Percentiles rank a stretch among this genome's conserved stretches.
These are phyloP conservation scores for Scheffersomyces ergatensis DNA, from an alignment of 805 yeast species.

Conservation along the genomic window DNA sequence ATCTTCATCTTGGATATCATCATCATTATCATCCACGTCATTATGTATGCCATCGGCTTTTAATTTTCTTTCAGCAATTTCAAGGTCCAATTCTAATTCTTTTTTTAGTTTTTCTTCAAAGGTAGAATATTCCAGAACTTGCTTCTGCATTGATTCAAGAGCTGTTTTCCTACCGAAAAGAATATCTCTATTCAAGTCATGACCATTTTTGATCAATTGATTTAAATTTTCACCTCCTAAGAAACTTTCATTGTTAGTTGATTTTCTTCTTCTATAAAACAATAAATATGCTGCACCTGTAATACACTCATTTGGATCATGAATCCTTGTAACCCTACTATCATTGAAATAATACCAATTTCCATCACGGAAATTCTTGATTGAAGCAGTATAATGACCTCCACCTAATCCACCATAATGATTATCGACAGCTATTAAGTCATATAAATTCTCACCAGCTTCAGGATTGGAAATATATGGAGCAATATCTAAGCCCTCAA, in stretches of 20 bases:
- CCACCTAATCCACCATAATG: conserved; percentile 97
- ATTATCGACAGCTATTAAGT: conserved; percentile 88
- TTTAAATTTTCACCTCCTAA: conserved; percentile 50
- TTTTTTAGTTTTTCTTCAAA: conserved; percentile 3
- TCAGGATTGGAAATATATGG: conserved; percentile 45
- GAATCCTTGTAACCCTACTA: conserved; percentile 59
- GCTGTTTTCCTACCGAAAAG: conserved; percentile 9
- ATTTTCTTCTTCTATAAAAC: conserved; percentile 64
- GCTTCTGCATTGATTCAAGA: conserved; percentile 13
- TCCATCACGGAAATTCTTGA: conserved; percentile 68
- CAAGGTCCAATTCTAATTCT: conserved; percentile 6
- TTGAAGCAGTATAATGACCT: conserved; percentile 94
- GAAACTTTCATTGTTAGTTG: conserved; percentile 12
- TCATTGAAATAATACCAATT: conserved; percentile 93
- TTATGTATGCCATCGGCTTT: neutral
- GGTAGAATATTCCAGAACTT: conserved; percentile 8
- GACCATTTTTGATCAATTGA: conserved; percentile 40
- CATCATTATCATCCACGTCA: conserved; percentile 4
- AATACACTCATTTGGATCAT: conserved; percentile 59
- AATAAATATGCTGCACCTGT: conserved; percentile 83
- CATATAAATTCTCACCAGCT: conserved; percentile 54
- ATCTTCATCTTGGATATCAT: neutral
- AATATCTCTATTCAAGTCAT: conserved; percentile 17
- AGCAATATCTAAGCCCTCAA: conserved; percentile 72
- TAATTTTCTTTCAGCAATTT: neutral